A percentile compares a stretch with the other conserved stretches of the same genome.
These are phyloP conservation scores for Tranzscheliella williamsii DNA, from an alignment of 1,284 basidiomycete species.

Conservation along the genomic window DNA sequence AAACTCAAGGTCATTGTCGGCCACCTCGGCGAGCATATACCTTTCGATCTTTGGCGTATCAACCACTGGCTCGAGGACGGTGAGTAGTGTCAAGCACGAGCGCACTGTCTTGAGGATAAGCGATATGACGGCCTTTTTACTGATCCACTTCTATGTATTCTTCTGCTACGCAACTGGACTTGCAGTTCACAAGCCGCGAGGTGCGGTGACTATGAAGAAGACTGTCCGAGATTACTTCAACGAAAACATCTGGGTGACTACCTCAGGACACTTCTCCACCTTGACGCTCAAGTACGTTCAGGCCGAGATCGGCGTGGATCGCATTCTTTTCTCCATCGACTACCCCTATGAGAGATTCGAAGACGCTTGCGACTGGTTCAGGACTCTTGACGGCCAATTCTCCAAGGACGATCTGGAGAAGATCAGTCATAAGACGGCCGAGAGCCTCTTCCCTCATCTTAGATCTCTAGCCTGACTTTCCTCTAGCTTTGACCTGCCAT, in stretches of 20 bases:
- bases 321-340: constrained; percentile 61
- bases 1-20: constrained; percentile 62
- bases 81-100: constrained; percentile 7
- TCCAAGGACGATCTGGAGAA: constrained; percentile 29
- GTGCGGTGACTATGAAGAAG: constrained; percentile 43
- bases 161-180: no score
- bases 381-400: constrained; percentile 25
- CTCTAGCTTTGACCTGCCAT: no score
- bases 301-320: constrained; percentile 54
- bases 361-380: constrained; percentile 57
- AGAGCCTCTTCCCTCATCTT: constrained; percentile 34
- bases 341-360: constrained; percentile 61
- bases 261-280: constrained; percentile 49
- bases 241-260: constrained; percentile 57
- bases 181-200: constrained; percentile 52
- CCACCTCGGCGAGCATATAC: constrained; percentile 60
- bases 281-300: constrained; percentile 47
- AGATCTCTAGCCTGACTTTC: no score
- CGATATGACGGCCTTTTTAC: no score
- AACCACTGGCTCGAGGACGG: constrained; percentile 60
- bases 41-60: constrained; percentile 60
- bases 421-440: constrained; percentile 37
- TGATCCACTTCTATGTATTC: no score
- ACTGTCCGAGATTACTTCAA: constrained; percentile 47
- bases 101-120: no score